Percentiles rank a stretch among this genome's conserved stretches.
phyloP scores from a whole-genome alignment of 2,329 filamentous ascomycete species.

The Aulographum hederae region DNA sequence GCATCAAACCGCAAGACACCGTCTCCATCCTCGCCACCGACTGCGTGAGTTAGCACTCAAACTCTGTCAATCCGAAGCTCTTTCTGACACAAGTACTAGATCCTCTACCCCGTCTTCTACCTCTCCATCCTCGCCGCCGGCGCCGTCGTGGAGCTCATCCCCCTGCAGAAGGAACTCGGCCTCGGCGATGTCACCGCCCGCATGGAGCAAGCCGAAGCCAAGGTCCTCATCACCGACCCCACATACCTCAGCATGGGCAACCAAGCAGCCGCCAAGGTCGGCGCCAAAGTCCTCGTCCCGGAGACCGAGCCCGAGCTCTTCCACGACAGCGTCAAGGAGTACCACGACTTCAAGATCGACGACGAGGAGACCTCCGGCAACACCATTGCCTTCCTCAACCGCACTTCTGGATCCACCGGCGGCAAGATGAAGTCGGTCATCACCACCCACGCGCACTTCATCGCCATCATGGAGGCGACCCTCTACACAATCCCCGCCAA shows the following conservation, averaged over 20 bases:
- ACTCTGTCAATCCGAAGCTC: neutral
- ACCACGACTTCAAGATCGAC: too few relatives aligned
- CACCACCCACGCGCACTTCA: slow-evolving; percentile 4
- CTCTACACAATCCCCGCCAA: slow-evolving; percentile 8
- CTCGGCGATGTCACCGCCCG: slow-evolving; percentile 9
- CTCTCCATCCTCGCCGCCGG: slow-evolving; percentile 10
- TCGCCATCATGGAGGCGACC: slow-evolving; percentile 9
- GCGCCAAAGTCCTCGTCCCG: too few relatives aligned
- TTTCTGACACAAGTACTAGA: slow-evolving; percentile 4
- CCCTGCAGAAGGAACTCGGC: slow-evolving; percentile 9
- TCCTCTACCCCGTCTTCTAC: slow-evolving; percentile 11
- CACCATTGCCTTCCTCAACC: slow-evolving; percentile 9
- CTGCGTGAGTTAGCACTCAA: slow-evolving; percentile 4
- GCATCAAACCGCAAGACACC: slow-evolving; percentile 6
- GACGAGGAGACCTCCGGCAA: too few relatives aligned
- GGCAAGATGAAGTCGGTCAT: slow-evolving; percentile 6
- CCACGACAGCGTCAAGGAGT: too few relatives aligned
- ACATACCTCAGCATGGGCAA: slow-evolving; percentile 6
- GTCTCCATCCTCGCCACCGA: slow-evolving; percentile 7
- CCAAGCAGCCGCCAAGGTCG: slow-evolving; percentile 5
- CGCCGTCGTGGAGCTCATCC: slow-evolving; percentile 9
- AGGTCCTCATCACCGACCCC: slow-evolving; percentile 9
- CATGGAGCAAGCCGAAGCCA: slow-evolving; percentile 8
- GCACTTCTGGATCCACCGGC: slow-evolving; percentile 5
- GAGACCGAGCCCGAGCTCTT: too few relatives aligned